phyloP scores from a whole-genome alignment of 192 early-diverging fungal species.

The Coemansia furcata region DNA sequence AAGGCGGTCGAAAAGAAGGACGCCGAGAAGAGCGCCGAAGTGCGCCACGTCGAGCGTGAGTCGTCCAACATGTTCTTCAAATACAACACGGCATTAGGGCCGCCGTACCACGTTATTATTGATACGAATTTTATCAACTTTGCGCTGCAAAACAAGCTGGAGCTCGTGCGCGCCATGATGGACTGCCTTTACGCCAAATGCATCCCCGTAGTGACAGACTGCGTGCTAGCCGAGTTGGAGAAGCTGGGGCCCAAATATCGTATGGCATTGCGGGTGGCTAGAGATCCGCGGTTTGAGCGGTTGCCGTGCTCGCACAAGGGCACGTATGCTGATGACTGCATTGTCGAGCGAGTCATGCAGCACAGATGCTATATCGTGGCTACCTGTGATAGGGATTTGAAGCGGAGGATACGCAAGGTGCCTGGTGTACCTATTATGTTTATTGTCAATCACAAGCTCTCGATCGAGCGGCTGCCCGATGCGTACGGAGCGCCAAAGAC shows the following conservation, averaged over 20 bases:
- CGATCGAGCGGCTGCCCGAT: slow-evolving; percentile 93
- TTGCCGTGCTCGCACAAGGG: slow-evolving; percentile 96
- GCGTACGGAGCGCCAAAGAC: slow-evolving; percentile 43
- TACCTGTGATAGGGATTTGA: slow-evolving; percentile 95
- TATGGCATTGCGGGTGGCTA: slow-evolving; percentile 87
- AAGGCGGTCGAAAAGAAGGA: slow-evolving; percentile 19
- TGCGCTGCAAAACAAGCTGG: slow-evolving; percentile 97
- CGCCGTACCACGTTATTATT: slow-evolving; percentile 93
- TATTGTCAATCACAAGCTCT: slow-evolving; percentile 83
- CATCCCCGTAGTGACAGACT: slow-evolving; percentile 96
- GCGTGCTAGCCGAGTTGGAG: slow-evolving; percentile 98
- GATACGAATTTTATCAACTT: slow-evolving; percentile 99
- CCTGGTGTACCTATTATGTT: slow-evolving; percentile 99
- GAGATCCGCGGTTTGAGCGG: slow-evolving; percentile 97
- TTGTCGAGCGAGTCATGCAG: slow-evolving; percentile 88
- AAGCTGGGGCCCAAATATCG: slow-evolving; percentile 96
- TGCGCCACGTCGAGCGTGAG: slow-evolving; percentile 38
- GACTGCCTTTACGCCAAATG: slow-evolving; percentile 98
- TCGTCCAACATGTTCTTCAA: slow-evolving; percentile 81
- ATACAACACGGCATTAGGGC: slow-evolving; percentile 91
- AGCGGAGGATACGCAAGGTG: slow-evolving; percentile 90
- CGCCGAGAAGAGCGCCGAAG: not conserved
- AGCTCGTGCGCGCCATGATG: slow-evolving; percentile 97
- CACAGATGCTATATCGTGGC: slow-evolving; percentile 98
- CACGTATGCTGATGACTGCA: slow-evolving; percentile 99